phyloP scores from a whole-genome alignment of 257 asterid genomes.

The Przewalskia tangutica region DNA sequence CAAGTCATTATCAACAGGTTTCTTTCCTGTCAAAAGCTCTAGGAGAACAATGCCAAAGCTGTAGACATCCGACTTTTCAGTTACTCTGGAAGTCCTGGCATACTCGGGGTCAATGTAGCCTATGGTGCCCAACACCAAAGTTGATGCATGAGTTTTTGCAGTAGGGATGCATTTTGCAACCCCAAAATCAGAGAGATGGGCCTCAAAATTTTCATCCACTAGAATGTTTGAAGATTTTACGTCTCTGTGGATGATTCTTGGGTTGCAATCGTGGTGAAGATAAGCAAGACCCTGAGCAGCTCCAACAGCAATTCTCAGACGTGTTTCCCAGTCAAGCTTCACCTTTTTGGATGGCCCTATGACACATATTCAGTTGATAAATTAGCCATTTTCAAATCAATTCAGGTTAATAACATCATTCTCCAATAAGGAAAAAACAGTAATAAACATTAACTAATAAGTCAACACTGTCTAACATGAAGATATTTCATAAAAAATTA shows the following conservation, averaged over 20 bases:
- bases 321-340: conserved; percentile 91
- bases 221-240: conserved; percentile 88
- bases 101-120: conserved; percentile 98
- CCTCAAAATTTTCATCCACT: conserved; percentile 76
- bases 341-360: conserved; percentile 80
- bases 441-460: background rate
- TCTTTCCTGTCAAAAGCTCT: conserved; percentile 87
- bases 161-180: conserved; percentile 62
- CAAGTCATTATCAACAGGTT: conserved; percentile 71
- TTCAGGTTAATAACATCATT: no score
- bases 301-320: conserved; percentile 83
- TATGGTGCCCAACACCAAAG: conserved; percentile 85
- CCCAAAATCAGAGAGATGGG: conserved; percentile 94
- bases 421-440: background rate
- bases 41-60: conserved; percentile 93
- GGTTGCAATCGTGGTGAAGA: conserved; percentile 93
- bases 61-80: conserved; percentile 88
- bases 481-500: background rate
- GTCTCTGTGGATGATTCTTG: conserved; percentile 81
- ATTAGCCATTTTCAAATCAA: background rate
- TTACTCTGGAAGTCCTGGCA: conserved; percentile 81
- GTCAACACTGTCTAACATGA: background rate
- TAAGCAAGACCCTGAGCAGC: conserved; percentile 96
- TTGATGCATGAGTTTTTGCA: conserved; percentile 79
- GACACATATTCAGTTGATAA: background rate